Evolutionary conservation across 2,329 filamentous ascomycete species (phyloP).

Genomic region (Claviceps sp.): DNA sequence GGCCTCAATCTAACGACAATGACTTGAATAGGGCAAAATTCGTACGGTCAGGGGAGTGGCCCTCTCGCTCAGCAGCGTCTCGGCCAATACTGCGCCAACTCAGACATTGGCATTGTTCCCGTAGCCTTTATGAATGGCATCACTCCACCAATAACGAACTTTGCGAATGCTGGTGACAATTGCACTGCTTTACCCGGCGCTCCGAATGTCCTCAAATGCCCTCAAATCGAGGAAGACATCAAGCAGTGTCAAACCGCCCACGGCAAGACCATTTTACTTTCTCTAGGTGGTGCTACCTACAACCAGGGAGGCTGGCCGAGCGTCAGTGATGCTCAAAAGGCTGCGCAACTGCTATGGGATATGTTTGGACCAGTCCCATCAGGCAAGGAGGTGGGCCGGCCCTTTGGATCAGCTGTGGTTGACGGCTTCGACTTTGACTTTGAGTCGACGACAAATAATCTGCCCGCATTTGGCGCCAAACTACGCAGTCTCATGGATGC

Average conservation of each 20-base stretch:
- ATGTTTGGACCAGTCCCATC: constrained; percentile 49
- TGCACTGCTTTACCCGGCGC: constrained; percentile 41
- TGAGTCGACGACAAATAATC: constrained; percentile 46
- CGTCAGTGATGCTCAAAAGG: constrained; percentile 34
- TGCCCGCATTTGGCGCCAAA: constrained; percentile 44
- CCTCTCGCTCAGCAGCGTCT: constrained; percentile 7
- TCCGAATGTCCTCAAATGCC: constrained; percentile 34
- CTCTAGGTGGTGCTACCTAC: constrained; percentile 58
- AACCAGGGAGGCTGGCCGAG: constrained; percentile 52
- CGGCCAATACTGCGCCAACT: constrained; percentile 6
- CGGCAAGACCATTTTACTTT: constrained; percentile 59
- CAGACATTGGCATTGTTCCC: constrained; percentile 34
- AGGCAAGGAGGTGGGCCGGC: constrained; percentile 37
- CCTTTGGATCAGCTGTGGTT: constrained; percentile 37
- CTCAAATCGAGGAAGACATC: constrained; percentile 46
- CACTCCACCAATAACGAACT: constrained; percentile 43
- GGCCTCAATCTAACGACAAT: not conserved
- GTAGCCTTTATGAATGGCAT: constrained; percentile 50
- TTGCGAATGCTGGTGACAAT: constrained; percentile 48
- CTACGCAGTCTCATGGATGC: constrained; percentile 43
- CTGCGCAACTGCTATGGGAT: constrained; percentile 53
- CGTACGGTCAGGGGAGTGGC: constrained; percentile 25
- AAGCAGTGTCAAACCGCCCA: constrained; percentile 44
- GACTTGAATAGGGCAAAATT: constrained; percentile 40
- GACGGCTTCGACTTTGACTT: constrained; percentile 73